phyloP scores from a whole-genome alignment of 768 basidiomycete genomes.

The Pilatotrama ljubarskyi region DNA sequence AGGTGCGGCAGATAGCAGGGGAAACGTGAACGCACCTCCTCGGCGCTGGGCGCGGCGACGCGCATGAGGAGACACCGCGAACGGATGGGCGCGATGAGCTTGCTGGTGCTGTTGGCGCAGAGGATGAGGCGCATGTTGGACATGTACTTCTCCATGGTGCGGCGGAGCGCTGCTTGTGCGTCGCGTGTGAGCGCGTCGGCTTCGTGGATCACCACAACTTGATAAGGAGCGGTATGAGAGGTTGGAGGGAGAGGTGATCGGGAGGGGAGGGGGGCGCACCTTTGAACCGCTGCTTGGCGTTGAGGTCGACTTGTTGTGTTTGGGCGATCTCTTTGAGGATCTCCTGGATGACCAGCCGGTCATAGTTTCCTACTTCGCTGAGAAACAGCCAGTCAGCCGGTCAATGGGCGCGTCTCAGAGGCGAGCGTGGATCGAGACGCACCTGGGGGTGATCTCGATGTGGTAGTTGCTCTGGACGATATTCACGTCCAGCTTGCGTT shows the following conservation, averaged over 20 bases:
- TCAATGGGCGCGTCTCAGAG: too few relatives aligned
- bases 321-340: constrained; percentile 98
- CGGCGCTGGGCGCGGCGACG: constrained; percentile 80
- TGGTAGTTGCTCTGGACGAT: constrained; percentile 98
- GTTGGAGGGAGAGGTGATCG: neutral
- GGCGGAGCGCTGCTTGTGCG: constrained; percentile 93
- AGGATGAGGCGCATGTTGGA: constrained; percentile 95
- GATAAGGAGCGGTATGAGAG: too few relatives aligned
- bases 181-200: constrained; percentile 94
- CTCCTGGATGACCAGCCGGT: constrained; percentile 94
- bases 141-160: constrained; percentile 99
- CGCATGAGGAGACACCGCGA: constrained; percentile 93
- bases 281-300: constrained; percentile 95
- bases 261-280: constrained; percentile 45
- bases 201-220: constrained; percentile 99
- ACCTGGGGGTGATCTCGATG: constrained; percentile 97
- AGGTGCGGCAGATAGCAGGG: too few relatives aligned
- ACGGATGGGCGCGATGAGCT: constrained; percentile 95
- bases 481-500: constrained; percentile 95
- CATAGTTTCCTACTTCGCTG: constrained; percentile 95
- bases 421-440: too few relatives aligned
- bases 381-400: too few relatives aligned
- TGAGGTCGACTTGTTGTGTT: constrained; percentile 96
- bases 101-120: constrained; percentile 93
- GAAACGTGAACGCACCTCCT: constrained; percentile 63